Percentiles rank a stretch among this genome's conserved stretches.
Conservation (phyloP, 2,329 filamentous ascomycete species). For the Colletotrichum neosansevieriae region DNA sequence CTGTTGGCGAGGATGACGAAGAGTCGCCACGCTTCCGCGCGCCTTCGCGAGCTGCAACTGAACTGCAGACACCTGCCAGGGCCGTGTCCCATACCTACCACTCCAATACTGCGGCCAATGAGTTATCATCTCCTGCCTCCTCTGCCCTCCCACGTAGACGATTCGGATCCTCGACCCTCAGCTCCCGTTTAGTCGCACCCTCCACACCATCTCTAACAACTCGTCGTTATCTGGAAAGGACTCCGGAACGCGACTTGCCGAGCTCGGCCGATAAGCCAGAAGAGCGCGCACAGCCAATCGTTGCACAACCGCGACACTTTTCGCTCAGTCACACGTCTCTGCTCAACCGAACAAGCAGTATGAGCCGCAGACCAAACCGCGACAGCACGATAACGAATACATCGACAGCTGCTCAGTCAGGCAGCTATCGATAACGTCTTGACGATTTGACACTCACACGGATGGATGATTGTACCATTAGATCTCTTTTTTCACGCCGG, state of each 20-base stretch:
- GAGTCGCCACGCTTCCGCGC: slow-evolving; percentile 65
- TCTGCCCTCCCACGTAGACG: slow-evolving; percentile 66
- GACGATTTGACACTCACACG: slow-evolving; percentile 45
- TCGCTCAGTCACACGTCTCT: slow-evolving; percentile 57
- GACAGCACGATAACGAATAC: slow-evolving; percentile 56
- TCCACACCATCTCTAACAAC: slow-evolving; percentile 52
- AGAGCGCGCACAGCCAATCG: slow-evolving; percentile 51
- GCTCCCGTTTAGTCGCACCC: slow-evolving; percentile 58
- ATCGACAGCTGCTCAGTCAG: slow-evolving; percentile 55
- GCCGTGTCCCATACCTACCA: slow-evolving; percentile 54
- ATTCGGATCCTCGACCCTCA: slow-evolving; percentile 61
- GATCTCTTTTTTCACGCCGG: slow-evolving; percentile 39
- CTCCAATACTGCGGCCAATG: slow-evolving; percentile 29
- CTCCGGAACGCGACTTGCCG: slow-evolving; percentile 55
- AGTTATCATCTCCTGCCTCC: slow-evolving; percentile 50
- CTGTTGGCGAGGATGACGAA: slow-evolving; percentile 59
- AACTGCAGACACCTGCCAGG: slow-evolving; percentile 56
- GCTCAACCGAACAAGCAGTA: slow-evolving; percentile 59
- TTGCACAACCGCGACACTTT: slow-evolving; percentile 51
- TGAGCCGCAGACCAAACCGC: slow-evolving; percentile 58
- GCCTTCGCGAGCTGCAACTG: slow-evolving; percentile 70
- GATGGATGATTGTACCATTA: slow-evolving; percentile 43
- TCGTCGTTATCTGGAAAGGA: slow-evolving; percentile 64
- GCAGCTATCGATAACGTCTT: slow-evolving; percentile 59
- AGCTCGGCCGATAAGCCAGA: slow-evolving; percentile 54